Base-by-base conservation (phyloP, 352 stramenopile genomes). In the Globisporangium barbulae region DNA sequence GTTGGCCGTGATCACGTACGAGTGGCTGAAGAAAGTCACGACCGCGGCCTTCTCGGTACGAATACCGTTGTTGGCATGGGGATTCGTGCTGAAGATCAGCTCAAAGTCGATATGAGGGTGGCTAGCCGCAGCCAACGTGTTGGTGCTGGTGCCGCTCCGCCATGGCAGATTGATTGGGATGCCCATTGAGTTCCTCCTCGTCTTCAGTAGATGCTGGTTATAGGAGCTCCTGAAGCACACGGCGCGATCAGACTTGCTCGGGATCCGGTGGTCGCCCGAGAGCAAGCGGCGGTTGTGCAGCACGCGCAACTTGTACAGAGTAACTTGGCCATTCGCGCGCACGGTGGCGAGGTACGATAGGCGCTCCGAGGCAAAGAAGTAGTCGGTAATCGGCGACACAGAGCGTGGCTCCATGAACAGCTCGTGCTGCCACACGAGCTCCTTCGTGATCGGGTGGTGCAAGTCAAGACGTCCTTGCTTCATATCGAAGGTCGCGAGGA, bases 101-200 rank as follows among this genome's bases (percentile, higher is more conserved):
- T 65, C 57, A 45, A 69, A 61, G 52, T 69, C 63, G 6, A 69
- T n/a, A 6, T 69, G 63, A 13, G 55, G 35, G n/a, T 61, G 44
- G 50, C 56, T 61, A 1, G 22, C 12, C 37, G 63, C 63, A 19
- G 63, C 48, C 44, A 45, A 30, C 15, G 48, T 54, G 48, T 15
- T 53, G 47, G 47, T 53, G 47, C 10, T 25, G 4, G 21, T 62
- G 15, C n/a, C 37, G 41, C 13, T 28, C n/a, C 37, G 30, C 60
- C 60, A 65, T 17, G 50, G 39, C 2, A 56, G 17, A 2, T 22
- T 35, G 12, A 37, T 2, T 8, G 54, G 39, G 6, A 49, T 37
- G 22, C 54, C 54, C 54, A 61, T 52, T 15, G 13, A 8, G 22
- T 13, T 21, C 41, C 33, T 39, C 33, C 10, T 39, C 33, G 0